phyloP scores from a whole-genome alignment of 2,329 filamentous ascomycete genomes.

The Diplodia intermedia region DNA sequence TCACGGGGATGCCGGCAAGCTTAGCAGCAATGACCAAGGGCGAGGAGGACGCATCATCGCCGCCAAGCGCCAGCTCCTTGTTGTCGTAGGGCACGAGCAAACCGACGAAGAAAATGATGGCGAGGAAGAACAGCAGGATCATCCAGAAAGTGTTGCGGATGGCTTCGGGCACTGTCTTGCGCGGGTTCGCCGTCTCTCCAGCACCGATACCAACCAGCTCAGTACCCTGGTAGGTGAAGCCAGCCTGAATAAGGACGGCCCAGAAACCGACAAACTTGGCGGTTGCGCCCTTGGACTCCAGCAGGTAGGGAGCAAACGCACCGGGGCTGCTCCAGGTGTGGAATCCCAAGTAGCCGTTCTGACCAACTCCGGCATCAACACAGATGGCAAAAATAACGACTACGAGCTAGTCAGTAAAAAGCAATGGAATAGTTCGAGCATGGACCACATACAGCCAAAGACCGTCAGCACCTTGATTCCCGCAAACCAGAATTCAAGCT shows the following conservation, averaged over 20 bases:
- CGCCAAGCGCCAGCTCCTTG: conserved; percentile 58
- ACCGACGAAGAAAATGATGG: conserved; percentile 70
- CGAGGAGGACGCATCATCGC: conserved; percentile 65
- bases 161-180: conserved; percentile 73
- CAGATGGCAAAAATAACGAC: conserved; percentile 78
- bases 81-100: conserved; percentile 72
- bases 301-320: conserved; percentile 68
- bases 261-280: conserved; percentile 74
- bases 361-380: conserved; percentile 73
- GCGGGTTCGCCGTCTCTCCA: conserved; percentile 75
- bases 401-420: background rate
- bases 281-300: conserved; percentile 64
- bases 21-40: conserved; percentile 62
- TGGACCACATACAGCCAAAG: conserved; percentile 58
- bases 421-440: background rate
- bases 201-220: conserved; percentile 81
- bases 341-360: conserved; percentile 76
- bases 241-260: conserved; percentile 71
- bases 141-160: conserved; percentile 79
- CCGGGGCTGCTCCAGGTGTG: conserved; percentile 73
- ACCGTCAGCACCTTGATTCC: conserved; percentile 79
- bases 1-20: conserved; percentile 52
- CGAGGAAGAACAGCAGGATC: conserved; percentile 72
- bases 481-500: conserved; percentile 80
- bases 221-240: conserved; percentile 75